A percentile compares a stretch with the other conserved stretches of the same genome.
Evolutionary conservation across 352 stramenopile species (phyloP).

Genomic region (Globisporangium recalcitrans): DNA sequence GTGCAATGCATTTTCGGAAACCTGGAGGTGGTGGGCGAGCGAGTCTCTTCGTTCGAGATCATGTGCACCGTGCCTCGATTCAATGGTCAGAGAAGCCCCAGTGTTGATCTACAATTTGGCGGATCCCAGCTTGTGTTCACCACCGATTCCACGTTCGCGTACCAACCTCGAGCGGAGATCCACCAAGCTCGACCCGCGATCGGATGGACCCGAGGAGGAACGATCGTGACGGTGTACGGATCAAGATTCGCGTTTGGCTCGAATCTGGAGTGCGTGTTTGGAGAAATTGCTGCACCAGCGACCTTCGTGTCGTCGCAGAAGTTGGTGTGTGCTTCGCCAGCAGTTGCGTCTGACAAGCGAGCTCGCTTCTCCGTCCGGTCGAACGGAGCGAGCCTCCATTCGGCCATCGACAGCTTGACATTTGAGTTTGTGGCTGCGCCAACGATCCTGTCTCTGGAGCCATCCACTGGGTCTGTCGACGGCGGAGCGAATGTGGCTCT

Average conservation of each 20-base stretch:
- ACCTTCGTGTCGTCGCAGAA: conserved; percentile 22
- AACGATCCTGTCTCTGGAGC: conserved; percentile 18
- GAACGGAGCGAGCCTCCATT: conserved; percentile 14
- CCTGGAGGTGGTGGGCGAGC: conserved; percentile 11
- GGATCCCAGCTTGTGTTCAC: neutral
- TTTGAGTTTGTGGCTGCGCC: conserved; percentile 25
- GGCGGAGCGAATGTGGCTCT: conserved; percentile 31
- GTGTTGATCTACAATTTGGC: conserved; percentile 17
- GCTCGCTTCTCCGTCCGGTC: conserved; percentile 18
- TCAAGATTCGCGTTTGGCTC: conserved; percentile 20
- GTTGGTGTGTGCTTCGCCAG: conserved; percentile 27
- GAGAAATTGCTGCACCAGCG: conserved; percentile 19
- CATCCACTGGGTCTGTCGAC: conserved; percentile 17
- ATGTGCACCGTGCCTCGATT: conserved; percentile 13
- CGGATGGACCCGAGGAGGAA: conserved; percentile 34
- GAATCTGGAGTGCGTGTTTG: conserved; percentile 32
- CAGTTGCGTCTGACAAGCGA: conserved; percentile 8
- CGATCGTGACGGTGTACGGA: conserved; percentile 24
- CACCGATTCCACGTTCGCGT: conserved; percentile 15
- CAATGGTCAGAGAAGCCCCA: neutral
- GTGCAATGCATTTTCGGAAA: conserved; percentile 19
- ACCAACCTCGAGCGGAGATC: conserved; percentile 15
- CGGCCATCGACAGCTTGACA: conserved; percentile 6
- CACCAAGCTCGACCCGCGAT: conserved; percentile 22
- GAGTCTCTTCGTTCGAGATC: conserved; percentile 16